Evolutionary conservation across 73 alveolate species (phyloP), one percentile per base, ranked within the genome.

Genomic region (Paramecium biaurelia): DNA sequence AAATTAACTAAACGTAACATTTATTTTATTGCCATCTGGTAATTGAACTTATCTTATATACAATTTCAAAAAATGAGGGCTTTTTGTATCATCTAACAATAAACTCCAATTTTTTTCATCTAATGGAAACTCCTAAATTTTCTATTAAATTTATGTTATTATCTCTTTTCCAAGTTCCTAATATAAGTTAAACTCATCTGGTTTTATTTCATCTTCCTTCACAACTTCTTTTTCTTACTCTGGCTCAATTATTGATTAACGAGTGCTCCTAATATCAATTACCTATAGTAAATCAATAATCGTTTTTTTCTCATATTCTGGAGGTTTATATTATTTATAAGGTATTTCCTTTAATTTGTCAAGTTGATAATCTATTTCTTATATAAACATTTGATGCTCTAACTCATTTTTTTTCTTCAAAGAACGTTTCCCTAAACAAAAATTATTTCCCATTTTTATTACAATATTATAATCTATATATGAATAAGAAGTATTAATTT

Each of bases 341-440:
- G 84, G 84, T 63, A 63, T 63, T 30, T 63, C 84, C 45, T 63
- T 63, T 63, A 63, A 63, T 63, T 26, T 30, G 12, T 63, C 84
- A 63, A 63, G 84, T n/a, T 63, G 28, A 26, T 32, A 30, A 26
- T 63, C 84, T 0, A 63, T 63, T 14, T 26, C 41, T 63, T 63
- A 12, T 7, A 30, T 5, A 63, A 63, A 63, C 41, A 63, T 63
- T 63, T 63, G 6, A 24, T 63, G 41, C 12, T 63, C 84, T 15
- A 30, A 26, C 2, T 26, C 45, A 30, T 63, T 63, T 63, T 26
- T 63, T 63, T 32, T 63, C 84, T 32, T 63, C 26, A 1, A 15
- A 53, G 68, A 53, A 7, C 68, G 68, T 53, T 63, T 63, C 47
- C 84, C 84, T 30, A 63, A 30, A 63, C 84, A 63, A 11, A 12